phyloP scores from a whole-genome alignment of 768 basidiomycete genomes.

The Terana coerulea region DNA sequence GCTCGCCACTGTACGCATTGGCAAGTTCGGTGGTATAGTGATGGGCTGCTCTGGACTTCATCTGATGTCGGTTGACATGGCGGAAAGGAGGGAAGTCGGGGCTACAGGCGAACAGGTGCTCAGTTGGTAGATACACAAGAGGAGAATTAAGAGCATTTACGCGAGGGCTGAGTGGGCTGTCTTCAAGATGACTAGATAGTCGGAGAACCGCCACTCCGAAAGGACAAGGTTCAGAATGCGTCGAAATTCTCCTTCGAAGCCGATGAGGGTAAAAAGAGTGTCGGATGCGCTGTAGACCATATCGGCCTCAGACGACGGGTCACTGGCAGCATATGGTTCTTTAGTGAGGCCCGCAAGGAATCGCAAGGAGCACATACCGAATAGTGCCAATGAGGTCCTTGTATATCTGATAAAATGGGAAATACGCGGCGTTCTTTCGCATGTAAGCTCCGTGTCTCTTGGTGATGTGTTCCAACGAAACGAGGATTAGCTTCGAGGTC shows the following conservation, averaged over 20 bases:
- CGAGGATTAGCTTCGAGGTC: constrained; percentile 1
- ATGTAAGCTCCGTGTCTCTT: neutral
- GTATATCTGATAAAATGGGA: constrained; percentile 1
- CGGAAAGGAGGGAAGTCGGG: constrained; percentile 3
- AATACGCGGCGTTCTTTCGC: neutral
- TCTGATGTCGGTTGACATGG: neutral
- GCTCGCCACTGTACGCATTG: constrained; percentile 1
- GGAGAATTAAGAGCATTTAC: neutral
- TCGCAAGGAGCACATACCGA: neutral
- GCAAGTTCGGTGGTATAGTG: neutral
- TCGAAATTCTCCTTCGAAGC: neutral
- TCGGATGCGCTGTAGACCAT: constrained; percentile 7
- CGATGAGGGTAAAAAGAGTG: neutral
- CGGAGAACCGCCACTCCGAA: neutral
- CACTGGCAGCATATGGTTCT: neutral
- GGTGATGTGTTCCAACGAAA: neutral
- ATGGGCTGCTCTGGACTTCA: neutral
- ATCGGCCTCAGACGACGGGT: neutral
- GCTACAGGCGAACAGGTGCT: neutral
- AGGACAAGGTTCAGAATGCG: neutral
- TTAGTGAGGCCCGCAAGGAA: neutral
- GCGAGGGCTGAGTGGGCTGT: neutral
- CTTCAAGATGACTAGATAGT: neutral
- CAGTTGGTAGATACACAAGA: neutral
- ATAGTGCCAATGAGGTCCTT: constrained; percentile 1